Conservation (phyloP, 164 flowering plant genomes). For the Liquidambar formosana region DNA sequence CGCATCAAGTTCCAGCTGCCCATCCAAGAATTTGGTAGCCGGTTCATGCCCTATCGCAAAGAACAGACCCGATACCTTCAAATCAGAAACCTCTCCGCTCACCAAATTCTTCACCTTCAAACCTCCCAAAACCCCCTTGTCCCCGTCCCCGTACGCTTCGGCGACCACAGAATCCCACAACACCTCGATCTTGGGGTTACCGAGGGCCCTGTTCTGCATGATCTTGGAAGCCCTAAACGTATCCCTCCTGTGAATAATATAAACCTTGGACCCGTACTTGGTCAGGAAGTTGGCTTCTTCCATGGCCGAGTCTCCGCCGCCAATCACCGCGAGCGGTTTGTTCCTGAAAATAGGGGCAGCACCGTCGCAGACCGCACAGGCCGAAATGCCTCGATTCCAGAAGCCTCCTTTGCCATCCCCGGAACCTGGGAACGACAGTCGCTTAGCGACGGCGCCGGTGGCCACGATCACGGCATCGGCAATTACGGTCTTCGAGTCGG, state of each 20-base stretch:
- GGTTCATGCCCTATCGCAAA: slow-evolving; percentile 99
- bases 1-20: slow-evolving; percentile 74
- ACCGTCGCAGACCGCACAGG: slow-evolving; percentile 36
- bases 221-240: slow-evolving; percentile 86
- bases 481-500: slow-evolving; percentile 51
- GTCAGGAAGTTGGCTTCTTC: slow-evolving; percentile 89
- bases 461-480: slow-evolving; percentile 85
- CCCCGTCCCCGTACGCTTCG: slow-evolving; percentile 69
- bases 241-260: slow-evolving; percentile 78
- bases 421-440: slow-evolving; percentile 65
- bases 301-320: slow-evolving; percentile 98
- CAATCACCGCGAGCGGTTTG: slow-evolving; percentile 87
- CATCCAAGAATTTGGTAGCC: slow-evolving; percentile 86
- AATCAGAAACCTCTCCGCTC: slow-evolving; percentile 65
- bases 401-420: slow-evolving; percentile 51
- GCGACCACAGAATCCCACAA: slow-evolving; percentile 78
- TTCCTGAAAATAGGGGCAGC: slow-evolving; percentile 49
- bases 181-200: slow-evolving; percentile 83
- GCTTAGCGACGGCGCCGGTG: slow-evolving; percentile 89
- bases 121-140: slow-evolving; percentile 56
- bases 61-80: slow-evolving; percentile 82
- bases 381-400: slow-evolving; percentile 41
- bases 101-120: slow-evolving; percentile 74
- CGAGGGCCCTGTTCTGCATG: slow-evolving; percentile 77
- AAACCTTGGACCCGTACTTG: slow-evolving; percentile 81